Conservation (phyloP, 164 flowering plant genomes). For the Dillenia suffruticosa region DNA sequence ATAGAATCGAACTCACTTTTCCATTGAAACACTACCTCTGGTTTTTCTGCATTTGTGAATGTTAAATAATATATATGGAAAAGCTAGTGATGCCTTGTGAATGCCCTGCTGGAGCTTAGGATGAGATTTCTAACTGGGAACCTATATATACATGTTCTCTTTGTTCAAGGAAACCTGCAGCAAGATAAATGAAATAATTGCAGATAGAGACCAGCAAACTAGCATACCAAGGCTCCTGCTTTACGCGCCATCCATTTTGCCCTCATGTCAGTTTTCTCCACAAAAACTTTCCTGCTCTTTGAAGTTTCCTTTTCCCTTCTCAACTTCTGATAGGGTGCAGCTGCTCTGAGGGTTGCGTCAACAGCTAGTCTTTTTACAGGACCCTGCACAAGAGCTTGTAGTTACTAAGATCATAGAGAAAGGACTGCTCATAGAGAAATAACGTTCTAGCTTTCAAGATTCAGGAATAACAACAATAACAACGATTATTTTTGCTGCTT, state of each 20-base stretch:
- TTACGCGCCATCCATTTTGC: slow-evolving; percentile 98
- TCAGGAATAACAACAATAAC: neutral
- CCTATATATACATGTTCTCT: too few species aligned
- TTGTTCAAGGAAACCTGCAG: too few species aligned
- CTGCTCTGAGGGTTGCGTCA: slow-evolving; percentile 98
- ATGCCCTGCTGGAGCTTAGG: too few species aligned
- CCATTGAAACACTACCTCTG: too few species aligned
- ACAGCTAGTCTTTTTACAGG: slow-evolving; percentile 95
- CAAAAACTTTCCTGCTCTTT: slow-evolving; percentile 71
- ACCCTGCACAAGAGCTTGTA: slow-evolving; percentile 50
- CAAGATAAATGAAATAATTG: too few species aligned
- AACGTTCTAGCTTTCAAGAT: neutral
- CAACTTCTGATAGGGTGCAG: slow-evolving; percentile 95
- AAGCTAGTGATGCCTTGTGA: too few species aligned
- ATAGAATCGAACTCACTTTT: too few species aligned
- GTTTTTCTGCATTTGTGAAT: too few species aligned
- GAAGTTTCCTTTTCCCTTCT: slow-evolving; percentile 65
- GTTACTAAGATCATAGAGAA: neutral
- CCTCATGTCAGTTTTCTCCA: slow-evolving; percentile 95
- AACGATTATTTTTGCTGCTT: neutral
- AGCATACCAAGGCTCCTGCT: slow-evolving; percentile 94
- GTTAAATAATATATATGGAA: too few species aligned
- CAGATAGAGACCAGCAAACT: too few species aligned
- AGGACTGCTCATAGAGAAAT: neutral
- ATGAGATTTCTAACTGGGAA: too few species aligned